Base-by-base conservation (phyloP, 768 basidiomycete species). In the Cubamyces sp. region DNA sequence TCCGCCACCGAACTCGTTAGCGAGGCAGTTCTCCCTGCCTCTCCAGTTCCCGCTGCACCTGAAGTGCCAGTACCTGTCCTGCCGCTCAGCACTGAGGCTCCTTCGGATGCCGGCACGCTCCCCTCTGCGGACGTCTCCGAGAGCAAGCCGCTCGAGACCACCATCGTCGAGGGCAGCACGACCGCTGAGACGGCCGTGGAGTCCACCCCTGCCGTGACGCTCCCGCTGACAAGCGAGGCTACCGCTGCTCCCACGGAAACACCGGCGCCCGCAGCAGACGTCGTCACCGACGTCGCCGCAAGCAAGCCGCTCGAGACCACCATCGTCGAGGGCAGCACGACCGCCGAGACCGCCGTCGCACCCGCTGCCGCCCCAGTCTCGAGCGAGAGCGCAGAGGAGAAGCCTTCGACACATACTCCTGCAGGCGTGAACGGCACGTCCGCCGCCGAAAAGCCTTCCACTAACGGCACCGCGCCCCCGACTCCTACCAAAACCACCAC, bases 41-140 rank as follows among this genome's bases (percentile, higher is more conserved):
- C 58, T 19, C 41, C 52, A 19, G 43, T 30, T 14, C 47, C 56
- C 18, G 57, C 55, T 9, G 70, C 66, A 18, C 65, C 70, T 2
- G 55, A 49, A 5, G 68, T 71, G 1, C 68, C 68, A 0, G 66
- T 71, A 5, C 49, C 67, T 18, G 28, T 69, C 15, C 63, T 71
- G 9, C 66, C 68, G 16, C 57, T 69, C 5, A 52, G 54, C 51
- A 49, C 60, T 1, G 62, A 64, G 39, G 26, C 61, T 9, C 60
- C 59, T 6, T n/a, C 37, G 7, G 53, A 52, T 1, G 7, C 57
- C 2, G 48, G 23, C 2, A 19, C 43, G 15, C 21, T 41, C n/a
- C 43, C 62, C 3, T 60, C 42, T 14, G 57, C 60, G 18, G 54
- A 64, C 48, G 64, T 61, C 14, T 58, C 60, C 8, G 60, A 61